Base-by-base conservation (phyloP, 1,139 yeast species). In the Dujonia santamariae region DNA sequence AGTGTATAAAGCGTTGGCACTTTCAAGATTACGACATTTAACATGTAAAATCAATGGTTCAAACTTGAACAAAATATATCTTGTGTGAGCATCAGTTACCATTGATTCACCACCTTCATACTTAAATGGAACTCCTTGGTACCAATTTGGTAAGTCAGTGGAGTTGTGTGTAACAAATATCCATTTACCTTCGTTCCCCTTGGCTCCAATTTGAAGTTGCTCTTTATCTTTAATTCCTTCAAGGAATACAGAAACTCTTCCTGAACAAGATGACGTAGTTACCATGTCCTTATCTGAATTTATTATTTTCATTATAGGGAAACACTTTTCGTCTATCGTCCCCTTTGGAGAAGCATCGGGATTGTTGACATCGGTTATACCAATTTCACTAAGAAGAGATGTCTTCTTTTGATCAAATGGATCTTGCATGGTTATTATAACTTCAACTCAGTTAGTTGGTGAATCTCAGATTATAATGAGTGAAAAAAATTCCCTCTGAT, bases 211-310 rank as follows among this genome's bases (percentile, higher is more conserved):
- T 47, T 78, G 76, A 6, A 47, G 40, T 19, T 46, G 54, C 43
- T 35, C 35, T 3, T 42, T 45, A 19, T 39, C 37, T 38, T 61
- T 64, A 28, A 51, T 53, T 1, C 95, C 95, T 51, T 85, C 95
- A 3, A 82, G 56, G 51, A 83, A 86, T 0, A 86, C 87, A 37
- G 90, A 80, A 2, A 86, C 82, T 50, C 96, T 63, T 1, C 96
- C 96, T 0, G 95, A 85, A 45, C 96, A 86, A 11, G 94, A 82
- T 1, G 95, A 84, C 0, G 96, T 85, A 2, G 95, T 86, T 7
- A 86, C 92, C 80, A 84, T 74, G 46, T 83, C 78, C 0, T 58
- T 48, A 44, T 78, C 76, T 2, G 70, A 46, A 48, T 86, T 86
- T 46, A 86, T 82, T 23, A 80, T 56, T 14, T 75, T 56, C 39